Conservation (phyloP, 2,329 filamentous ascomycete species). For the Nothopassalora personata region DNA sequence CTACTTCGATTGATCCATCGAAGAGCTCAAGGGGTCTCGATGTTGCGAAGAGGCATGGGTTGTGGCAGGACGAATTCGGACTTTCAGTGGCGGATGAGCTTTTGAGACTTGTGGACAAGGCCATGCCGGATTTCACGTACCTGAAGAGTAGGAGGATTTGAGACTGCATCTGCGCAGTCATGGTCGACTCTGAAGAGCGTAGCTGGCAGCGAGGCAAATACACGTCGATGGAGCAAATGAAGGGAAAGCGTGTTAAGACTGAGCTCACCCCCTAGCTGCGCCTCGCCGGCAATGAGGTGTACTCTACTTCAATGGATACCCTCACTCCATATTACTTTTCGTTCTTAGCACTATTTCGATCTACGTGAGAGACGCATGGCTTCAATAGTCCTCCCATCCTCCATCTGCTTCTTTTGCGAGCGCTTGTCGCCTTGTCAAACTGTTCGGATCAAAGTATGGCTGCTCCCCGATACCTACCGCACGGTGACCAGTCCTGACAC, state of each 20-base stretch:
- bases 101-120: background rate
- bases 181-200: no score
- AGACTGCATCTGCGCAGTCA: background rate
- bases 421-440: slow-evolving; percentile 1
- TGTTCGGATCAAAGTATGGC: background rate
- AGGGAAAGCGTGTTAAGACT: no score
- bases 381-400: slow-evolving; percentile 1
- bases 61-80: background rate
- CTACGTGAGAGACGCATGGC: background rate
- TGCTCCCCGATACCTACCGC: background rate
- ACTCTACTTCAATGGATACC: background rate
- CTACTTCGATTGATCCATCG: background rate
- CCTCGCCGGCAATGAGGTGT: no score
- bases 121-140: background rate
- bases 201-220: no score
- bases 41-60: background rate
- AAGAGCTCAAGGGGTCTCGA: slow-evolving; percentile 2
- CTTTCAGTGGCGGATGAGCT: background rate
- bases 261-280: no score
- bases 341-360: background rate
- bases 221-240: no score
- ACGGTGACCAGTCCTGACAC: background rate
- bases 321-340: no score
- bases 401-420: slow-evolving; percentile 1
- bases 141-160: background rate